These are phyloP conservation scores for Linnemannia schmuckeri DNA, from an alignment of 192 early-diverging fungal genomes.

Conservation along the genomic window DNA sequence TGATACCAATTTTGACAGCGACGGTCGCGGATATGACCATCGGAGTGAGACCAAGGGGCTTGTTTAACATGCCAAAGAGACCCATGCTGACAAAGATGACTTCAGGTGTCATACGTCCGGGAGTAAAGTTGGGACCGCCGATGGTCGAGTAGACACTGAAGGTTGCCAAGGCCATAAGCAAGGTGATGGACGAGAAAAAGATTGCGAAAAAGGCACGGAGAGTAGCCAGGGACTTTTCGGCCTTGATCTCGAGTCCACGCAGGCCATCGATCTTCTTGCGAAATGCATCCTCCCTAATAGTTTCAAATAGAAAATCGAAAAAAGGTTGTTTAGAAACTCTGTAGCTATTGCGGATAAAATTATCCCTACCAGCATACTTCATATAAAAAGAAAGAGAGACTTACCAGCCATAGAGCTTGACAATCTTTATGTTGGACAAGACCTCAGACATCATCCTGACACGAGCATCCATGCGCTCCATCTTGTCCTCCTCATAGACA, in stretches of 20 bases:
- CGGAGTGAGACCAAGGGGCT: slow-evolving; percentile 87
- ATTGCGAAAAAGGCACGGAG: slow-evolving; percentile 4
- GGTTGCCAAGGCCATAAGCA: slow-evolving; percentile 17
- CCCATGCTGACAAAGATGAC: slow-evolving; percentile 88
- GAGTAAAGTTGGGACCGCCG: slow-evolving; percentile 60
- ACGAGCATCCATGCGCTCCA: slow-evolving; percentile 23
- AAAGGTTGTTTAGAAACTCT: neutral
- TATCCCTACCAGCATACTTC: neutral
- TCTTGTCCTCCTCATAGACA: slow-evolving; percentile 3
- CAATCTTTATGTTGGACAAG: slow-evolving; percentile 35
- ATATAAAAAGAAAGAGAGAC: neutral
- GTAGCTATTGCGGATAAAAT: neutral
- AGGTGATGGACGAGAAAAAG: slow-evolving; percentile 50
- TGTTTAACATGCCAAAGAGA: slow-evolving; percentile 90
- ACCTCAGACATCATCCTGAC: slow-evolving; percentile 34
- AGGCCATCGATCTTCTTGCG: slow-evolving; percentile 9
- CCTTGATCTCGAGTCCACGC: slow-evolving; percentile 6
- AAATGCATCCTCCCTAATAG: slow-evolving; percentile 19
- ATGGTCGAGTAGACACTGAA: slow-evolving; percentile 39
- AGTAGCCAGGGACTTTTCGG: neutral
- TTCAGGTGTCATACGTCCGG: slow-evolving; percentile 69
- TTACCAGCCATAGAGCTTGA: slow-evolving; percentile 30
- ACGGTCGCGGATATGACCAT: slow-evolving; percentile 78
- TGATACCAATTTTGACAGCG: slow-evolving; percentile 84
- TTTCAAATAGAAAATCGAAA: no score